These are phyloP conservation scores for Sergeia podlipaevii DNA, from an alignment of 208 protist species.

Conservation along the genomic window DNA sequence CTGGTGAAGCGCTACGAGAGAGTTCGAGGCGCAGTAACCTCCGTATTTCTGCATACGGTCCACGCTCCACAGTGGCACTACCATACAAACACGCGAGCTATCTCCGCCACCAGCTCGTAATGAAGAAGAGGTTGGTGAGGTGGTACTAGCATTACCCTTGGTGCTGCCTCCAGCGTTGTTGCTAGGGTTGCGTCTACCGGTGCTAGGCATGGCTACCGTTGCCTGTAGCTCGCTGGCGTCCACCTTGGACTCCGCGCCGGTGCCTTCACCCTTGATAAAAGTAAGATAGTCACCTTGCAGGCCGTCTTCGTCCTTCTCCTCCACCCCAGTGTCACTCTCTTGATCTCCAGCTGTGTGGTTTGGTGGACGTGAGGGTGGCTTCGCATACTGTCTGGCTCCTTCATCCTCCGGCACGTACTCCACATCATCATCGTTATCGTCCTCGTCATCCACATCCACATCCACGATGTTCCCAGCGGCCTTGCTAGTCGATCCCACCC, in stretches of 20 bases:
- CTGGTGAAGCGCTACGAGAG: slow-evolving; percentile 74
- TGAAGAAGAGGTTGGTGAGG: neutral
- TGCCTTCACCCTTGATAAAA: slow-evolving; percentile 13
- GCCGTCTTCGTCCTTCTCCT: slow-evolving; percentile 16
- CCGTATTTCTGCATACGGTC: slow-evolving; percentile 16
- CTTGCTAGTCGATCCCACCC: slow-evolving; percentile 3
- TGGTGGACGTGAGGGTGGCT: neutral
- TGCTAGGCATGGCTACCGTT: slow-evolving; percentile 13
- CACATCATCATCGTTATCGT: slow-evolving; percentile 21
- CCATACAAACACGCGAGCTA: no score
- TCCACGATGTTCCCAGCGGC: neutral
- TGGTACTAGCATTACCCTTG: neutral
- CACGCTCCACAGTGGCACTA: slow-evolving; percentile 32
- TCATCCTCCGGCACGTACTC: slow-evolving; percentile 36
- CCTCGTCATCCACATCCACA: neutral
- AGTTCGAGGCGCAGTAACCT: slow-evolving; percentile 50
- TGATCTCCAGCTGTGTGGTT: neutral
- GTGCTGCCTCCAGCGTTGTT: neutral
- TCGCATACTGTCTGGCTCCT: slow-evolving; percentile 15
- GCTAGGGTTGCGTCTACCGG: neutral
- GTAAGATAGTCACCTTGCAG: slow-evolving; percentile 54
- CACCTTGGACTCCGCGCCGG: neutral
- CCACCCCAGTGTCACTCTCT: neutral
- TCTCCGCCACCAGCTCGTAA: neutral
- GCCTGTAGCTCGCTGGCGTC: slow-evolving; percentile 37